Evolutionary conservation across 306 rosid genomes (phyloP), one percentile per base, ranked within the genome.

Genomic region (Hippophae gyantsensis): DNA sequence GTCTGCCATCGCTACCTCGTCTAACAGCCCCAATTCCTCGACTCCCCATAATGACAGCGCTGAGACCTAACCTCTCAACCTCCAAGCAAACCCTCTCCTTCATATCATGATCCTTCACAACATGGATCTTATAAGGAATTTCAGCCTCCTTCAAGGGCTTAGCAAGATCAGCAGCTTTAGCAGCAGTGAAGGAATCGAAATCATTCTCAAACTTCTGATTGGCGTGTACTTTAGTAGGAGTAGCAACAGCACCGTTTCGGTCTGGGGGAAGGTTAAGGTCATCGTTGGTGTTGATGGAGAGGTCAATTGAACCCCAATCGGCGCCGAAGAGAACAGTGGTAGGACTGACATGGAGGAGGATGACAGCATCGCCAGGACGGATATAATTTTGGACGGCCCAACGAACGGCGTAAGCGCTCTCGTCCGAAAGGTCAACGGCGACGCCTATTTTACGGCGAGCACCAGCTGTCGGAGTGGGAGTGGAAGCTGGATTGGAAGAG

Each of bases 341-440:
- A 10, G 93, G 81, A 75, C 96, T 84, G 26, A 87, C 96, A 51
- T 87, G 96, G 70, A 87, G 84, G 71, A 87, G 96, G 38, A 87
- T 76, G 12, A 84, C 96, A 8, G 96, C 96, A 51, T 84, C 93
- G 0, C 93, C 96, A 0, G 96, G 89, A 0, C 96, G 89, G 60
- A 87, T 74, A 64, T 87, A 87, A 61, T 87, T 77, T 45, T 82
- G 87, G 6, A 87, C 96, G 40, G 96, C 89, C 96, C 95, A 87
- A 63, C 63, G 81, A 5, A 87, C 95, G 10, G 95, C 92, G 70
- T 62, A 84, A 7, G 95, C 92, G 43, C 89, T 82, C 71, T 87
- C 95, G 52, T 87, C 92, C 50, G 89, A 81, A 51, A 87, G 89
- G 73, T 87, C 95, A 2, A 87, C 89, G 52, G 95, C 95, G 0